Conservation (phyloP, 768 basidiomycete species). For the Trametes villosa region DNA sequence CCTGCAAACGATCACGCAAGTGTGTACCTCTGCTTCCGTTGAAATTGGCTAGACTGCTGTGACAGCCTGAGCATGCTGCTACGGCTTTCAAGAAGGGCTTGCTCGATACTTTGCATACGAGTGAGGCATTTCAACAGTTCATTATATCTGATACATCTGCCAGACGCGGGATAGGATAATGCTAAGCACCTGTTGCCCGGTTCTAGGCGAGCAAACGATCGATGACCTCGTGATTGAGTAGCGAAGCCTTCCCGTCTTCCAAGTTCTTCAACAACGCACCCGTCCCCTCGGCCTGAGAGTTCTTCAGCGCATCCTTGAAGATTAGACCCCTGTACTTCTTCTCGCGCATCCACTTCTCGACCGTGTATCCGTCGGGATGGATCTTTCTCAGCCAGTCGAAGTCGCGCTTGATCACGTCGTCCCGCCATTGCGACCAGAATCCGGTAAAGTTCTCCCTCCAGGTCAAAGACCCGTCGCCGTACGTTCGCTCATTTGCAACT, state of each 20-base stretch:
- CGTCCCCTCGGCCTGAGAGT: no score
- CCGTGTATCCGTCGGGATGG: slow-evolving; percentile 39
- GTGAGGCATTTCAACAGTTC: no score
- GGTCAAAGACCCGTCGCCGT: slow-evolving; percentile 27
- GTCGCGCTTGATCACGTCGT: slow-evolving; percentile 47
- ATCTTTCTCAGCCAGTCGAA: slow-evolving; percentile 47
- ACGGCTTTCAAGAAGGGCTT: no score
- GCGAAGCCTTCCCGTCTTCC: neutral
- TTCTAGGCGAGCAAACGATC: neutral
- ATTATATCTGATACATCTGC: no score
- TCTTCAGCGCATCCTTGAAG: neutral
- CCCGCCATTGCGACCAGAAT: slow-evolving; percentile 47
- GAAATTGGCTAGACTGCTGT: no score
- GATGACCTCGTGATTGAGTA: neutral
- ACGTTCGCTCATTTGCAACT: slow-evolving; percentile 24
- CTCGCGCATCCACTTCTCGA: slow-evolving; percentile 45
- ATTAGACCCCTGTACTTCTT: neutral
- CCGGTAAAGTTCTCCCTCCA: slow-evolving; percentile 45
- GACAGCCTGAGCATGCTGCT: no score
- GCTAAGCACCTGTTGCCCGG: no score
- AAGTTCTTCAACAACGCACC: neutral
- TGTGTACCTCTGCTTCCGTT: no score
- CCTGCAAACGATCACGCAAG: no score
- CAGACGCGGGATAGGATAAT: no score
- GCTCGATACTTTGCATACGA: no score